phyloP scores from a whole-genome alignment of 1,284 basidiomycete genomes.

The Melampsora americana region DNA sequence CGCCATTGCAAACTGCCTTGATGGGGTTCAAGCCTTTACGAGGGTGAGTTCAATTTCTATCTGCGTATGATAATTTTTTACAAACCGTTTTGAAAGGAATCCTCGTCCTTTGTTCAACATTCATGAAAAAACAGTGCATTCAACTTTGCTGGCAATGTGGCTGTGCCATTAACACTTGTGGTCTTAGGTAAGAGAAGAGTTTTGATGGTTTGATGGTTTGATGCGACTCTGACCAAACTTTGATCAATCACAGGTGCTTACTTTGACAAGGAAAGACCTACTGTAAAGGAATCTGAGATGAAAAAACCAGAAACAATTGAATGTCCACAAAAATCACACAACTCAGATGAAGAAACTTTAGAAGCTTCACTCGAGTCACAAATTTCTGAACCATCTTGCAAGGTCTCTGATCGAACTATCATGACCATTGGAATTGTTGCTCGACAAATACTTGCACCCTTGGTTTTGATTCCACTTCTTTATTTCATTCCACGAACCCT shows the following conservation, averaged over 20 bases:
- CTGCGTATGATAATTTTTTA: neutral
- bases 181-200: constrained; percentile 52
- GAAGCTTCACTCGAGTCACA: neutral
- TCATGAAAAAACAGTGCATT: constrained; percentile 51
- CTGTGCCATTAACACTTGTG: constrained; percentile 57
- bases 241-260: constrained; percentile 19
- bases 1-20: constrained; percentile 54
- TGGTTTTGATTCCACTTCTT: constrained; percentile 28
- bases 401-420: constrained; percentile 23
- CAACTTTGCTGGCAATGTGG: constrained; percentile 55
- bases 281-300: neutral
- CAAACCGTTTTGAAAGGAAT: neutral
- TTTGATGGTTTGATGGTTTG: neutral
- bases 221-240: neutral
- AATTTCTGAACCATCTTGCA: constrained; percentile 37
- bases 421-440: constrained; percentile 39
- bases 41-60: constrained; percentile 45
- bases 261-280: constrained; percentile 7
- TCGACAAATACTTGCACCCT: constrained; percentile 26
- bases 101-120: neutral
- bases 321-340: constrained; percentile 6
- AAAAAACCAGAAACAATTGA: constrained; percentile 47
- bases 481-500: neutral
- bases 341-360: constrained; percentile 22
- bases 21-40: constrained; percentile 54